Evolutionary conservation across 73 alveolate genomes (phyloP), one percentile per base, ranked within the genome.

Genomic region (Paramecium biaurelia): DNA sequence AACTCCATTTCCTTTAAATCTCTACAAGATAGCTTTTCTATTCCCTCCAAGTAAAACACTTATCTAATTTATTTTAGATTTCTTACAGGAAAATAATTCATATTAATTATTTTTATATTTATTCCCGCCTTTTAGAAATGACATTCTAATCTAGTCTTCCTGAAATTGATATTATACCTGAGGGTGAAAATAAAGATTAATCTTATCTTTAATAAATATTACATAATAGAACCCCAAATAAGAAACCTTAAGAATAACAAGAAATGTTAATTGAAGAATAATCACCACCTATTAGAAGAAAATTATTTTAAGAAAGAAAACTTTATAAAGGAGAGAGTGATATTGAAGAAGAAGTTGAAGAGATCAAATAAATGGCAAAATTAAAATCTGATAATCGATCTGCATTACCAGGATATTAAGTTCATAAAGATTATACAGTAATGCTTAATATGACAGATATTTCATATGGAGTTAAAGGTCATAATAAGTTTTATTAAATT

Each of bases 401-500:
- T 14, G 59, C 8, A 47, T 47, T 47, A 12, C 59, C 59, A 47
- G 59, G 59, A 47, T 47, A 47, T 47, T 47, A 47, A 8, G 59
- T 47, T 47, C 70, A 89, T 68, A 92, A 93, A 70, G 93, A 87
- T 57, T 95, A 89, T 67, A 49, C 85, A 14, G 89, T 57, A 10
- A 89, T 38, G 85, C 87, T 95, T 7, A 93, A 85, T 70, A 68
- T 92, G 67, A 92, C 95, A 30, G 96, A 94, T 89, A 93, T 93
- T 5, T 28, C 89, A 0, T 94, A 89, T 88, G 96, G 97, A 24
- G 86, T 67, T 15, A 85, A 85, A 12, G 96, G 96, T 18, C 98
- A 95, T 56, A 93, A 93, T 49, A 96, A 93, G 42, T 93, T 95
- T 86, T 95, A 92, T 63, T 42, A 76, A 57, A 95, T 96, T 72